Evolutionary conservation across 352 stramenopile genomes (phyloP).

Genomic region (Aphanomyces euteiches): DNA sequence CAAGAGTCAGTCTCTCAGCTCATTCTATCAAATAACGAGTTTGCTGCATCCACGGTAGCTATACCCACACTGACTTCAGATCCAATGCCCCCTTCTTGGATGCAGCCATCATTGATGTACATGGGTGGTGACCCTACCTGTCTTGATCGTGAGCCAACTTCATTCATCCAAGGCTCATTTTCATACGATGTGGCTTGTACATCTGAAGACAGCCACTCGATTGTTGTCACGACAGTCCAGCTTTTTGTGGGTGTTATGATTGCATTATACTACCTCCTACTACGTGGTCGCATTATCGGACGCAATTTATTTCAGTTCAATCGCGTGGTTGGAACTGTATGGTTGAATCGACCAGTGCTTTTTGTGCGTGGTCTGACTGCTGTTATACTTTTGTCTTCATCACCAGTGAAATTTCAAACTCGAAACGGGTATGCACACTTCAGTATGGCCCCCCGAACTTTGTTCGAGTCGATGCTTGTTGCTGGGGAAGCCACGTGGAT

Average conservation of each 20-base stretch:
- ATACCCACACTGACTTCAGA: background rate
- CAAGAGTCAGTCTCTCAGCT: background rate
- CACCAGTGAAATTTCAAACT: background rate
- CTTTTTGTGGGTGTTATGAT: background rate
- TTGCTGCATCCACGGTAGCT: background rate
- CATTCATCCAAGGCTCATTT: conserved; percentile 21
- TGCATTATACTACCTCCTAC: background rate
- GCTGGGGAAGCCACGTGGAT: conserved; percentile 19
- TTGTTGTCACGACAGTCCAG: background rate
- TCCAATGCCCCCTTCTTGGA: background rate
- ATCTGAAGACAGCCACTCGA: background rate
- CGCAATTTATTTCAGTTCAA: conserved; percentile 22
- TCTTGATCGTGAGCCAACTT: background rate
- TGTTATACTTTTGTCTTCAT: conserved; percentile 6
- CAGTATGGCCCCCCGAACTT: background rate
- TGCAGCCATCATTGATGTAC: background rate
- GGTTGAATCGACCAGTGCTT: conserved; percentile 9
- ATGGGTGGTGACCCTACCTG: conserved; percentile 16
- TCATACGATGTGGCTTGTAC: conserved; percentile 10
- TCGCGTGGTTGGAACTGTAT: conserved; percentile 19
- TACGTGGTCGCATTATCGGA: background rate
- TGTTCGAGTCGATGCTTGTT: conserved; percentile 19
- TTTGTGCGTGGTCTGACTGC: conserved; percentile 19
- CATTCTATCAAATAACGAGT: background rate
- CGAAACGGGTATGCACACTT: conserved; percentile 2